Conservation (phyloP, 805 yeast genomes). For the Isabelozyma rhagii region DNA sequence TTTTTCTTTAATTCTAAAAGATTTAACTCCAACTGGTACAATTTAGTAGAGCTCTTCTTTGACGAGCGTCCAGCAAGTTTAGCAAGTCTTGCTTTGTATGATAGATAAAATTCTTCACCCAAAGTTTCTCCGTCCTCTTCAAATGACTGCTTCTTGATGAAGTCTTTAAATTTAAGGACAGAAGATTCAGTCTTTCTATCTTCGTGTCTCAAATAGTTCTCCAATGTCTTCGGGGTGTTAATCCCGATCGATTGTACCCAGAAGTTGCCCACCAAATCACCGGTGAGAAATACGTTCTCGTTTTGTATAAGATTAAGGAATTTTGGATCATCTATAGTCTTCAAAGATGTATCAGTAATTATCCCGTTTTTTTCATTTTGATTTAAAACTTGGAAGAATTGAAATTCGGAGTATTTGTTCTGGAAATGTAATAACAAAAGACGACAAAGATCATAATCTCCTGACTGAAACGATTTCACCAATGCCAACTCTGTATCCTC, state of each 20-base stretch:
- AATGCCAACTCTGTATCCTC: slow-evolving; percentile 72
- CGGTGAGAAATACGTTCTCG: slow-evolving; percentile 28
- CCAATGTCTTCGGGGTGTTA: slow-evolving; percentile 16
- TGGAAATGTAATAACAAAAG: slow-evolving; percentile 55
- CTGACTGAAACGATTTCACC: slow-evolving; percentile 58
- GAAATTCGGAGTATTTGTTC: slow-evolving; percentile 56
- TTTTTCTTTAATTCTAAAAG: slow-evolving; percentile 29
- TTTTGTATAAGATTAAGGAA: slow-evolving; percentile 6
- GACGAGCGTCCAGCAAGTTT: slow-evolving; percentile 17
- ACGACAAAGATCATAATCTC: slow-evolving; percentile 57
- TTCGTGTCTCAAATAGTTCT: slow-evolving; percentile 28
- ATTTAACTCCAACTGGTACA: slow-evolving; percentile 26
- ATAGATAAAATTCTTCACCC: slow-evolving; percentile 16
- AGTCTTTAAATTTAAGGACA: slow-evolving; percentile 13
- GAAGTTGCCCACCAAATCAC: slow-evolving; percentile 36
- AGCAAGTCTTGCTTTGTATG: slow-evolving; percentile 20
- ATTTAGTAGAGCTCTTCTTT: slow-evolving; percentile 14
- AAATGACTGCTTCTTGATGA: slow-evolving; percentile 7
- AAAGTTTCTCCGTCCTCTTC: neutral
- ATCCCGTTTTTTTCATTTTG: slow-evolving; percentile 33
- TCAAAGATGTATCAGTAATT: slow-evolving; percentile 28
- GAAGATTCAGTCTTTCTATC: slow-evolving; percentile 22
- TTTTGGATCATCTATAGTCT: slow-evolving; percentile 12
- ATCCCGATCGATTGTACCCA: slow-evolving; percentile 33
- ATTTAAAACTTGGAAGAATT: slow-evolving; percentile 65